Percentiles rank a stretch among this genome's conserved stretches.
phyloP scores from a whole-genome alignment of 257 asterid genomes.

The Nicotiana tabacum region DNA sequence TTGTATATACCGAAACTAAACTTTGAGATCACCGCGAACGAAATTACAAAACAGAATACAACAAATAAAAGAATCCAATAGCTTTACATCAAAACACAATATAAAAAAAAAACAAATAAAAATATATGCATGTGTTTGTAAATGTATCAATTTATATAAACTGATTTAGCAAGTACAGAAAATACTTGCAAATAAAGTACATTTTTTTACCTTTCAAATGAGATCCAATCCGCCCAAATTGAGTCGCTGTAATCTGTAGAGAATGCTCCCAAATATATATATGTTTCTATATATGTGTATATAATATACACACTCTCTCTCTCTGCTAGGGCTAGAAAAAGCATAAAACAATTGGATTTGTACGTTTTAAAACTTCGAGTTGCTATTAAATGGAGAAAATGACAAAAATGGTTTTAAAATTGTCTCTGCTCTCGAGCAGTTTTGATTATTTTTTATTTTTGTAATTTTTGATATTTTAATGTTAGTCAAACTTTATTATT shows the following conservation, averaged over 20 bases:
- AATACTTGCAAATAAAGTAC: not conserved
- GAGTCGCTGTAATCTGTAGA: not conserved
- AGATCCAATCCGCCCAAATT: not conserved
- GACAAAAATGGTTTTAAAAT: no score
- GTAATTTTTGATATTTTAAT: no score
- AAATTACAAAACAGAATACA: not conserved
- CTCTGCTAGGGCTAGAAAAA: not conserved
- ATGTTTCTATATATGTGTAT: not conserved
- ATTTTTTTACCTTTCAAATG: not conserved
- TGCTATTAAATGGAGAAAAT: not conserved
- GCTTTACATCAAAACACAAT: not conserved
- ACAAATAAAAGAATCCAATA: slow-evolving; percentile 1
- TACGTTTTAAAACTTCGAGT: not conserved
- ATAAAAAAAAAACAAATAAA: no score
- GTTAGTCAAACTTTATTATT: no score
- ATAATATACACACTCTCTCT: not conserved
- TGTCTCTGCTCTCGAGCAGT: no score
- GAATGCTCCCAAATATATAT: not conserved
- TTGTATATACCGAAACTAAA: not conserved
- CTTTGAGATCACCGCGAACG: not conserved
- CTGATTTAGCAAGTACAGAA: not conserved
- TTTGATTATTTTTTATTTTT: no score
- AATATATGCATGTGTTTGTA: not conserved
- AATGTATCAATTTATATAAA: not conserved
- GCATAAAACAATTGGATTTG: not conserved